phyloP scores from a whole-genome alignment of 345 rosid genomes.

The Populus alba region DNA sequence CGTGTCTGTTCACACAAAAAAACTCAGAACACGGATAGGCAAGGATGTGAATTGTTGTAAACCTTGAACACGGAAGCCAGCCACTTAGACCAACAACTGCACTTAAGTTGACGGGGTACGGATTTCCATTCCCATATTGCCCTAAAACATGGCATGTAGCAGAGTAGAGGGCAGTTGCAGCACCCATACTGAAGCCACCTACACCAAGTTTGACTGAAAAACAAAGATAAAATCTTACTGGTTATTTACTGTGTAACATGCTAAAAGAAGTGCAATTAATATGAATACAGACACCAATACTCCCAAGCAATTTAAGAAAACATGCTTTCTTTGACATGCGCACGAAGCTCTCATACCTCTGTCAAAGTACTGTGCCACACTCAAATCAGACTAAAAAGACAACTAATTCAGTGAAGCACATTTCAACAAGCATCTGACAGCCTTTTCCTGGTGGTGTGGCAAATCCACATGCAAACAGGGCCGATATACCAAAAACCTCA shows the following conservation, averaged over 20 bases:
- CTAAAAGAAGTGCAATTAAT: too few relatives aligned
- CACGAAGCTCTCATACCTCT: neutral
- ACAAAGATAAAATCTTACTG: neutral
- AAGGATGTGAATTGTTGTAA: neutral
- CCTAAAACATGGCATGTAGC: conserved; percentile 56
- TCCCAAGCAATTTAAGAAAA: neutral
- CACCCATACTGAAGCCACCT: conserved; percentile 26
- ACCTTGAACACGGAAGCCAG: conserved; percentile 75
- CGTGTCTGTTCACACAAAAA: neutral
- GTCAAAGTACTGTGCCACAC: neutral
- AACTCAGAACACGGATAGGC: neutral
- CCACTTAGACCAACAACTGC: conserved; percentile 65
- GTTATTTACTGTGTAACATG: neutral
- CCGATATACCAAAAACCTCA: neutral
- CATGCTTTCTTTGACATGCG: neutral
- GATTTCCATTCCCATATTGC: conserved; percentile 47
- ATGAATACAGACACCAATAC: neutral
- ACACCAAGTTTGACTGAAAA: conserved; percentile 21
- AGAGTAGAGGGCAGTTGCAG: conserved; percentile 52
- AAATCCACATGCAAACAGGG: neutral
- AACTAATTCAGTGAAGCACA: neutral
- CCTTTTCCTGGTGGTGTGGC: neutral
- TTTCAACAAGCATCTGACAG: neutral
- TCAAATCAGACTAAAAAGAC: neutral
- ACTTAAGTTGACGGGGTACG: conserved; percentile 45